phyloP scores from a whole-genome alignment of 164 flowering plant genomes.

The Aristolochia californica region DNA sequence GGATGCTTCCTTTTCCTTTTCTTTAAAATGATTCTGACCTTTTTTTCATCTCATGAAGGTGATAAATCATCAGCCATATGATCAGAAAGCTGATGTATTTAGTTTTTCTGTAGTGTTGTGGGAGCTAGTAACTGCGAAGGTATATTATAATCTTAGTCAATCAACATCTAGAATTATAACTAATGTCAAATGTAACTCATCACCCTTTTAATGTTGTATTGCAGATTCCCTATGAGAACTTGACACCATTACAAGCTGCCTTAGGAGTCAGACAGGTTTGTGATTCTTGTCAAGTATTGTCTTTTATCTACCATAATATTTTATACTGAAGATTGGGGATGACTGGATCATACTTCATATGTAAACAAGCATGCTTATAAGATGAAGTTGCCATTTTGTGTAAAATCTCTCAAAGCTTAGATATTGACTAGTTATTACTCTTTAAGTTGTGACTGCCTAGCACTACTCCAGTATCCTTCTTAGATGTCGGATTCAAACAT shows the following conservation, averaged over 20 bases:
- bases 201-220: conserved; percentile 3
- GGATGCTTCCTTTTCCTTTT: neutral
- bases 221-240: conserved; percentile 80
- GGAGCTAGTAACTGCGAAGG: conserved; percentile 90
- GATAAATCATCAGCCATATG: conserved; percentile 85
- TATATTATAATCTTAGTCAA: conserved; percentile 10
- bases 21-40: neutral
- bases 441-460: too few species aligned
- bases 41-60: conserved; percentile 33
- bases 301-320: neutral
- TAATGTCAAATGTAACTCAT: too few species aligned
- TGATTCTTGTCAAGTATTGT: neutral
- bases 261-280: conserved; percentile 95
- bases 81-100: conserved; percentile 92
- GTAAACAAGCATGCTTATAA: too few species aligned
- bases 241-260: conserved; percentile 97
- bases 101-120: conserved; percentile 91
- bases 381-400: too few species aligned
- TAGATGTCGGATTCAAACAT: too few species aligned
- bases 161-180: too few species aligned
- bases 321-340: too few species aligned
- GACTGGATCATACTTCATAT: too few species aligned
- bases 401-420: too few species aligned
- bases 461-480: too few species aligned
- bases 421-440: too few species aligned